These are phyloP conservation scores for Pythium brachiatum DNA, from an alignment of 352 stramenopile genomes.

Conservation along the genomic window DNA sequence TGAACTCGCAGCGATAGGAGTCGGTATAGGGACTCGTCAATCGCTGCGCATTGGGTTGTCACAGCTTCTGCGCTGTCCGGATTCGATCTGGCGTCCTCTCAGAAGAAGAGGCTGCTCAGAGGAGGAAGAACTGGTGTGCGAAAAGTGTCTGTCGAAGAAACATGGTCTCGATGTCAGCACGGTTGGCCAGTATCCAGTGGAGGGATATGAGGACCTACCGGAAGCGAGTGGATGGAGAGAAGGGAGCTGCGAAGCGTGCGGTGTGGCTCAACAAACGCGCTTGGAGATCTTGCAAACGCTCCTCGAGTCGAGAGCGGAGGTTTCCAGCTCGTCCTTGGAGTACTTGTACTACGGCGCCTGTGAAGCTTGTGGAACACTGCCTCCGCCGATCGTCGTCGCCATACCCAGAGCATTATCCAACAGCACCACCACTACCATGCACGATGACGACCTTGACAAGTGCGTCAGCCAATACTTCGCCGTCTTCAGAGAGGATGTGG, in stretches of 20 bases:
- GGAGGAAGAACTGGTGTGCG: background rate
- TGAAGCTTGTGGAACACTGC: background rate
- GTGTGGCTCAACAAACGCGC: background rate
- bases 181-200: background rate
- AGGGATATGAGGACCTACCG: background rate
- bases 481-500: constrained; percentile 1
- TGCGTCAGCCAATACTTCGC: constrained; percentile 11
- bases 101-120: background rate
- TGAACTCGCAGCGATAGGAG: constrained; percentile 30
- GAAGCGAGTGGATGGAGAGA: background rate
- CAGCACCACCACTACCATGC: background rate
- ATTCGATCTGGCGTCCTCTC: constrained; percentile 8
- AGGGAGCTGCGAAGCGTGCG: constrained; percentile 1
- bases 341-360: constrained; percentile 21
- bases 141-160: background rate
- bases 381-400: constrained; percentile 12
- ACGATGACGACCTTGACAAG: background rate
- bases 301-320: background rate
- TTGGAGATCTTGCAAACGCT: constrained; percentile 3
- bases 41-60: constrained; percentile 42
- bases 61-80: constrained; percentile 39
- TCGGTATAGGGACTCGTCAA: constrained; percentile 18
- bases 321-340: background rate
- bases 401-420: background rate
- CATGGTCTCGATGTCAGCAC: background rate